These are phyloP conservation scores for Tolypocladium sp. DNA, from an alignment of 2,329 filamentous ascomycete genomes.

Conservation along the genomic window DNA sequence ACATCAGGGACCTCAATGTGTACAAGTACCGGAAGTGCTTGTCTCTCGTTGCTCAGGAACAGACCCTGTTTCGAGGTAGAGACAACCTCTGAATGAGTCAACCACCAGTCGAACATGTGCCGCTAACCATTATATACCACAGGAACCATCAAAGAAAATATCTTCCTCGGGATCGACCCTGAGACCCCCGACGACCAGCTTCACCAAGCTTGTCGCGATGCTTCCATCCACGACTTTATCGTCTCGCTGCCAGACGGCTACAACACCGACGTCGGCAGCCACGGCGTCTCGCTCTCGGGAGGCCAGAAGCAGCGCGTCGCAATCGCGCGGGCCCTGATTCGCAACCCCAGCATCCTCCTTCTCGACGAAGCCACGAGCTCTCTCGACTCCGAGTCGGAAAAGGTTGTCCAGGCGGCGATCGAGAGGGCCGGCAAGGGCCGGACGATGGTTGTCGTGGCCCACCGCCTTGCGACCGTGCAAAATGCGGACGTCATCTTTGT, in stretches of 20 bases:
- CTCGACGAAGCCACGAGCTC: conserved; percentile 67
- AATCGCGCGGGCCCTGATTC: conserved; percentile 59
- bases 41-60: conserved; percentile 66
- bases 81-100: neutral
- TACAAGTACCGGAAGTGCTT: conserved; percentile 54
- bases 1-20: conserved; percentile 50
- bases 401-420: conserved; percentile 56
- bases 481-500: conserved; percentile 74
- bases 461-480: conserved; percentile 67
- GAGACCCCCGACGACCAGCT: conserved; percentile 42
- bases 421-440: conserved; percentile 50
- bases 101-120: neutral
- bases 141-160: conserved; percentile 59
- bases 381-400: conserved; percentile 54
- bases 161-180: conserved; percentile 54
- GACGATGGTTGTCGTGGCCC: conserved; percentile 68
- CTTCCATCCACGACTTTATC: conserved; percentile 65
- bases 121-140: neutral
- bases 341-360: conserved; percentile 54
- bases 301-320: conserved; percentile 66
- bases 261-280: conserved; percentile 56
- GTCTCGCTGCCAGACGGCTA: conserved; percentile 58
- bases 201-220: conserved; percentile 46
- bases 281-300: conserved; percentile 56
- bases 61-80: conserved; percentile 58